These are phyloP conservation scores for Hippophae rhamnoides DNA, from an alignment of 306 rosid genomes.

Conservation along the genomic window DNA sequence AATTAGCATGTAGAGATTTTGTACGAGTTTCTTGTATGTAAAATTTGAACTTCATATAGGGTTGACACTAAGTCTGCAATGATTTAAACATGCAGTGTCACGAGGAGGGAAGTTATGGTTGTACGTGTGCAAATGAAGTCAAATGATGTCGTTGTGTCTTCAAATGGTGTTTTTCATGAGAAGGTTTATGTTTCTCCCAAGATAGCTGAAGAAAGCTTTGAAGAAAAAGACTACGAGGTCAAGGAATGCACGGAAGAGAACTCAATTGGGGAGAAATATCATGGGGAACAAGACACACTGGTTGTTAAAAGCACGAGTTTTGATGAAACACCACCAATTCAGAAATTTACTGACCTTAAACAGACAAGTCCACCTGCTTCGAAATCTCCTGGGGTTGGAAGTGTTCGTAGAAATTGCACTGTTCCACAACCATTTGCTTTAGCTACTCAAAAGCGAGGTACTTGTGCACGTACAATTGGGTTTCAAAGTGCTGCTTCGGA, in stretches of 20 bases:
- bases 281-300: too few species aligned
- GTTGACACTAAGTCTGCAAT: conserved; percentile 8
- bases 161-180: conserved; percentile 43
- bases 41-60: conserved; percentile 1
- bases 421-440: conserved; percentile 42
- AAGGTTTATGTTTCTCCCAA: conserved; percentile 52
- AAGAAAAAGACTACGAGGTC: conserved; percentile 51
- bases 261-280: too few species aligned
- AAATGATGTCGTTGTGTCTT: conserved; percentile 22
- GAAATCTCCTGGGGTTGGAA: conserved; percentile 28
- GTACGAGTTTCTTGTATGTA: neutral
- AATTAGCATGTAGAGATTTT: too few species aligned
- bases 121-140: conserved; percentile 40
- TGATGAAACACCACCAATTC: conserved; percentile 31
- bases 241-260: conserved; percentile 42
- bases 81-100: conserved; percentile 46
- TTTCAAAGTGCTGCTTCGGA: conserved; percentile 39
- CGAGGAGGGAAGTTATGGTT: conserved; percentile 86
- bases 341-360: conserved; percentile 29
- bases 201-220: conserved; percentile 42
- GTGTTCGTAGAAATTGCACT: conserved; percentile 35
- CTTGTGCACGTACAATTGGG: conserved; percentile 24
- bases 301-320: conserved; percentile 21
- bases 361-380: conserved; percentile 37
- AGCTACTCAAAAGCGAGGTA: conserved; percentile 41